phyloP scores from a whole-genome alignment of 768 basidiomycete genomes.

The Calocybe gangraenosa region DNA sequence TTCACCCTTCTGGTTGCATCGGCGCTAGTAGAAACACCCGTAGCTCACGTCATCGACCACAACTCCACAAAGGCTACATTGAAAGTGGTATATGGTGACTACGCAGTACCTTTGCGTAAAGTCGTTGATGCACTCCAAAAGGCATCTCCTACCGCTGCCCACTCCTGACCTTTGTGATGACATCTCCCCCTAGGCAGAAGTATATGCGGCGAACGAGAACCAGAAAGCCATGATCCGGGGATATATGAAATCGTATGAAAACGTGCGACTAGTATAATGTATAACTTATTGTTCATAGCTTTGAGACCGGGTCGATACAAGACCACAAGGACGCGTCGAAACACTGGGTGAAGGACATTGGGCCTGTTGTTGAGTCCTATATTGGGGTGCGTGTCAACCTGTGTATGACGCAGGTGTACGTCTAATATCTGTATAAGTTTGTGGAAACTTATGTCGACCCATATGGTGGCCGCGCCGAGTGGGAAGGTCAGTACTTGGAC shows the following conservation, averaged over 20 bases:
- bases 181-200: conserved; percentile 51
- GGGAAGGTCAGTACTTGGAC: conserved; percentile 64
- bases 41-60: conserved; percentile 42
- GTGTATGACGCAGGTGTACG: background rate
- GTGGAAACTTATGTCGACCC: conserved; percentile 88
- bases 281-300: conserved; percentile 36
- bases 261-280: background rate
- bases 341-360: conserved; percentile 83
- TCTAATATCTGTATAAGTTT: conserved; percentile 33
- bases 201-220: conserved; percentile 68
- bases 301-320: conserved; percentile 73
- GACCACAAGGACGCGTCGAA: conserved; percentile 75
- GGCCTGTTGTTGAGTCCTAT: conserved; percentile 85
- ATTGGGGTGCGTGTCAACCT: conserved; percentile 49
- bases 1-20: conserved; percentile 80
- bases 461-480: conserved; percentile 87
- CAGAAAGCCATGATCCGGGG: conserved; percentile 71
- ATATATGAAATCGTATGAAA: conserved; percentile 71
- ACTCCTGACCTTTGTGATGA: background rate
- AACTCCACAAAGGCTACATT: conserved; percentile 44
- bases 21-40: conserved; percentile 35
- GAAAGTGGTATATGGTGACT: conserved; percentile 75
- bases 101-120: conserved; percentile 49
- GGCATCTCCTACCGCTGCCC: conserved; percentile 28
- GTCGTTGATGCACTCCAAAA: conserved; percentile 54